Evolutionary conservation across 257 asterid species (phyloP).

Genomic region (Salvia splendens): DNA sequence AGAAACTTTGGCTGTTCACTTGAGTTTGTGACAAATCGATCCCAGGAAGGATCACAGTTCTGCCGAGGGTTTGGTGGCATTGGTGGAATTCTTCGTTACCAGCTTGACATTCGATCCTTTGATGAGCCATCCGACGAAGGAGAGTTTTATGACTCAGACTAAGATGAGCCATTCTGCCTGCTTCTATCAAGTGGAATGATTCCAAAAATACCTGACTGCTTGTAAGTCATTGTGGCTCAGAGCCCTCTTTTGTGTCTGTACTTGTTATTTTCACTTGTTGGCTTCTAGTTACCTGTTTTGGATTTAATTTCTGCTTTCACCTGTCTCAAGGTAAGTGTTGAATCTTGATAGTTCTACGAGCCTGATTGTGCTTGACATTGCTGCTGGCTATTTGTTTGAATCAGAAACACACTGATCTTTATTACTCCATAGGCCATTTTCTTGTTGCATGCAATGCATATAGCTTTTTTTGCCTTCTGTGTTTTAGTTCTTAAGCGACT

Average conservation of each 20-base stretch:
- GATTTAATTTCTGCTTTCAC: constrained; percentile 15
- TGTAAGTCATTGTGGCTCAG: constrained; percentile 25
- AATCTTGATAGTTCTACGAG: not conserved
- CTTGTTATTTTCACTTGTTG: constrained; percentile 21
- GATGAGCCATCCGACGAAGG: constrained; percentile 61
- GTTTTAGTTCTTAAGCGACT: not conserved
- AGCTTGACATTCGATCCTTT: constrained; percentile 55
- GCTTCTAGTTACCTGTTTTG: constrained; percentile 24
- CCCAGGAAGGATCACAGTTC: constrained; percentile 67
- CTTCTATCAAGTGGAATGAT: constrained; percentile 8
- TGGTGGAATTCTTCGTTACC: constrained; percentile 66
- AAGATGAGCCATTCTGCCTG: constrained; percentile 24
- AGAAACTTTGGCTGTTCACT: constrained; percentile 61
- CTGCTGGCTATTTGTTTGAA: not conserved
- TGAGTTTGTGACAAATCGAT: constrained; percentile 58
- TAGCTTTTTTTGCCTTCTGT: not conserved
- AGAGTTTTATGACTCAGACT: constrained; percentile 49
- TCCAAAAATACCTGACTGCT: constrained; percentile 11
- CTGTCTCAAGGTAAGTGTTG: not conserved
- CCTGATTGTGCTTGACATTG: constrained; percentile 10
- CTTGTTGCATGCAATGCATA: not conserved
- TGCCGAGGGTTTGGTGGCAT: constrained; percentile 70
- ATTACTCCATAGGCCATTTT: not conserved
- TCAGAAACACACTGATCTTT: not conserved
- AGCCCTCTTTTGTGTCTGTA: constrained; percentile 26